phyloP scores from a whole-genome alignment of 2,329 filamentous ascomycete species.

The Claviceps lovelessii region DNA sequence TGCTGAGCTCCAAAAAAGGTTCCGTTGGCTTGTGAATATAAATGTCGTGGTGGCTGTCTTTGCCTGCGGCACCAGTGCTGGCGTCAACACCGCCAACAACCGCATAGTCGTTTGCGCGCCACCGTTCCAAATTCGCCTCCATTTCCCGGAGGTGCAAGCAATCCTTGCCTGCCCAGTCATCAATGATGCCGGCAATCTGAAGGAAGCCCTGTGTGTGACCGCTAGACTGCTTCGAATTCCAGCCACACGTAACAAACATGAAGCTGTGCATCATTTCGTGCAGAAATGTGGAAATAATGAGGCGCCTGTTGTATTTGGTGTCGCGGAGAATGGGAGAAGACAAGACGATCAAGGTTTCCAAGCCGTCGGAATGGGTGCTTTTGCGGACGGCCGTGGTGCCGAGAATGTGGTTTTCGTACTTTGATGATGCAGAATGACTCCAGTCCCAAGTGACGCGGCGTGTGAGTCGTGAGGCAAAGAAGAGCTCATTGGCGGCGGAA shows the following conservation, averaged over 20 bases:
- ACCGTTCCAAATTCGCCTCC: slow-evolving; percentile 46
- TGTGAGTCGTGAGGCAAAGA: slow-evolving; percentile 42
- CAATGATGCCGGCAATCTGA: slow-evolving; percentile 44
- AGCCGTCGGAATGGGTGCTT: slow-evolving; percentile 31
- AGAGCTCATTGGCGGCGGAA: slow-evolving; percentile 45
- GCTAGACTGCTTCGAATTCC: slow-evolving; percentile 38
- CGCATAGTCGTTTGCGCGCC: slow-evolving; percentile 20
- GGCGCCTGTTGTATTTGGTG: slow-evolving; percentile 40
- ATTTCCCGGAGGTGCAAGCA: slow-evolving; percentile 42
- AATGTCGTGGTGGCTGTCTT: background rate
- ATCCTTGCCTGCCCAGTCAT: slow-evolving; percentile 43
- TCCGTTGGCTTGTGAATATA: slow-evolving; percentile 9
- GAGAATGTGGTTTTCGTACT: slow-evolving; percentile 42
- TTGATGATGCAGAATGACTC: slow-evolving; percentile 34
- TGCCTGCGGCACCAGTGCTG: background rate
- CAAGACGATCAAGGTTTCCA: slow-evolving; percentile 48
- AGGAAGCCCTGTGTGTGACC: slow-evolving; percentile 48
- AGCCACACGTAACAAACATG: slow-evolving; percentile 47
- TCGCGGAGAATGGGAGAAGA: slow-evolving; percentile 44
- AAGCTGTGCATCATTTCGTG: slow-evolving; percentile 56
- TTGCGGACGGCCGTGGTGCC: slow-evolving; percentile 47
- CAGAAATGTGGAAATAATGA: slow-evolving; percentile 50
- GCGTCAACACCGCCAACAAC: background rate
- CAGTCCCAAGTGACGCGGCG: slow-evolving; percentile 49
- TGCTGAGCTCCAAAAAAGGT: slow-evolving; percentile 1